Conservation (phyloP, 768 basidiomycete genomes). For the Dictyophora rubrovolvata region DNA sequence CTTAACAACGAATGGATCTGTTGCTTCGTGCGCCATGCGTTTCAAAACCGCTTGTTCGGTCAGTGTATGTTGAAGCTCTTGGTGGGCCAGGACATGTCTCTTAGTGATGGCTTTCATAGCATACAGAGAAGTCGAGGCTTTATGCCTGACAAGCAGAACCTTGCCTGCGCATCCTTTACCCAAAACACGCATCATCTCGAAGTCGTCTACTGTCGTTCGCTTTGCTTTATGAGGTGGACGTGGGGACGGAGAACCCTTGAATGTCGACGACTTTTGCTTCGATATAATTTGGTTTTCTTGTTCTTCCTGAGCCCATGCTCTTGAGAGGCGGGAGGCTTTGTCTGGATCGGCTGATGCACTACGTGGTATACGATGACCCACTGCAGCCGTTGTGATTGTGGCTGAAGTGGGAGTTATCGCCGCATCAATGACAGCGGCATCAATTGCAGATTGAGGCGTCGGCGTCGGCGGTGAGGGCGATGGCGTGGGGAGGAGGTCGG, state of each 20-base stretch:
- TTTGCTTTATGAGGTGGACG: neutral
- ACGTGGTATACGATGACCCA: constrained; percentile 42
- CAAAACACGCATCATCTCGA: constrained; percentile 93
- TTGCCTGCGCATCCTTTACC: constrained; percentile 98
- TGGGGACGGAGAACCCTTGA: neutral
- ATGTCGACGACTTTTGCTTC: constrained; percentile 8
- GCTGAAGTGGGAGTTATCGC: neutral
- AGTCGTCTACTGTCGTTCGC: constrained; percentile 58
- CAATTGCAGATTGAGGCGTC: neutral
- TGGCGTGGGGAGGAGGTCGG: constrained; percentile 24
- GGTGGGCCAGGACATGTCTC: constrained; percentile 90
- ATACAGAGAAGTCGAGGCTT: constrained; percentile 59
- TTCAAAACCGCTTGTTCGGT: constrained; percentile 95
- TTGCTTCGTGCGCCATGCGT: constrained; percentile 70
- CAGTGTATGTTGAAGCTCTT: constrained; percentile 91
- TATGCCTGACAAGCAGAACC: constrained; percentile 83
- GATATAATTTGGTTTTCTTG: constrained; percentile 40
- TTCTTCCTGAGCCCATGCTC: constrained; percentile 42
- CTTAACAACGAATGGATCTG: constrained; percentile 91
- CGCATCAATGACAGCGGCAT: neutral
- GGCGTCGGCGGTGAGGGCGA: constrained; percentile 25
- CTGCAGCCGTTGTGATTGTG: constrained; percentile 9
- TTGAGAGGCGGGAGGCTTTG: constrained; percentile 46
- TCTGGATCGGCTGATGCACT: constrained; percentile 79
- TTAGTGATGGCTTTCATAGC: constrained; percentile 98